A percentile compares a stretch with the other conserved stretches of the same genome.
These are phyloP conservation scores for Aristolochia contorta DNA, from an alignment of 164 flowering plant species.

Conservation along the genomic window DNA sequence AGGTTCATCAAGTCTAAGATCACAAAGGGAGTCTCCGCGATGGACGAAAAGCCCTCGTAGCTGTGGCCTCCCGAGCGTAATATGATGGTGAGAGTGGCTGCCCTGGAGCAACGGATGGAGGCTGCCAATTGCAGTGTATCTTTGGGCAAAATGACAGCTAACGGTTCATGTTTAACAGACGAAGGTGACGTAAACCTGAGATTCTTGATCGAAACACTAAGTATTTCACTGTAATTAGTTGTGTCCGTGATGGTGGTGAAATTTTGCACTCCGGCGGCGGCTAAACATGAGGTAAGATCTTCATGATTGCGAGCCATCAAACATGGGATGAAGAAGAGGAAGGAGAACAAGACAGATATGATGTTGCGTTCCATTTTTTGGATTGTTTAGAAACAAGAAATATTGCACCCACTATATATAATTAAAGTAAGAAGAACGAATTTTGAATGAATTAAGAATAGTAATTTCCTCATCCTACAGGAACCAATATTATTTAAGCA, in stretches of 20 bases:
- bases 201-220: constrained; percentile 1
- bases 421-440: too few relatives aligned
- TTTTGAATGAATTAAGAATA: too few relatives aligned
- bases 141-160: not conserved
- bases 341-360: not conserved
- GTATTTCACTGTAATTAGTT: not conserved
- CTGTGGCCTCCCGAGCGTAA: constrained; percentile 6
- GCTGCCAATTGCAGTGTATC: not conserved
- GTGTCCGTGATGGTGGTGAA: constrained; percentile 5
- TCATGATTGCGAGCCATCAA: not conserved
- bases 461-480: too few relatives aligned
- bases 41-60: constrained; percentile 7
- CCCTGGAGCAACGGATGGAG: not conserved
- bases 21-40: constrained; percentile 2
- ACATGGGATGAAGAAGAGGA: not conserved
- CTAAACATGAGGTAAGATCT: constrained; percentile 12
- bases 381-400: too few relatives aligned
- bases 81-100: not conserved
- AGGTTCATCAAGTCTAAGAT: constrained; percentile 8
- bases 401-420: too few relatives aligned
- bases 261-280: constrained; percentile 8
- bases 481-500: too few relatives aligned
- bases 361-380: too few relatives aligned
- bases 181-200: constrained; percentile 3
- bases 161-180: not conserved